Conservation (phyloP, 768 basidiomycete genomes). For the Hericium erinaceus region DNA sequence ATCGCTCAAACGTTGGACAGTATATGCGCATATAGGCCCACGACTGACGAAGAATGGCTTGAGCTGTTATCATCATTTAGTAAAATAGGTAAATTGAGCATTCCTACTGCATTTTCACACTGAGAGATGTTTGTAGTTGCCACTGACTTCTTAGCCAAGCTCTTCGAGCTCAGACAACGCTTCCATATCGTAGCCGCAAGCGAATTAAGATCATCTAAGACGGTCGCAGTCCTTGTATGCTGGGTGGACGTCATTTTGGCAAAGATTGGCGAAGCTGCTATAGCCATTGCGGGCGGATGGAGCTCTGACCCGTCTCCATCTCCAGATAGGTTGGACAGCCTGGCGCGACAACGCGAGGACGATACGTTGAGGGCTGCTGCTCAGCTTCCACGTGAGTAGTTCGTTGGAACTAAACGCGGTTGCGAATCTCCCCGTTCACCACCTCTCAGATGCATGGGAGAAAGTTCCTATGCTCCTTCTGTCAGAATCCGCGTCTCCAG, state of each 20-base stretch:
- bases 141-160: conserved; percentile 21
- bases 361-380: conserved; percentile 48
- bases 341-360: conserved; percentile 36
- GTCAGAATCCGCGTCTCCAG: conserved; percentile 46
- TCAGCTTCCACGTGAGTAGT: conserved; percentile 53
- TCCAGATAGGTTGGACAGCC: conserved; percentile 14
- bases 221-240: conserved; percentile 35
- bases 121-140: conserved; percentile 14
- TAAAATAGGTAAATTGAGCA: no score
- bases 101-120: no score
- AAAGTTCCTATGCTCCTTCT: conserved; percentile 34
- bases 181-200: conserved; percentile 36
- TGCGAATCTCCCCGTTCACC: conserved; percentile 5
- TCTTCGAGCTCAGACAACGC: conserved; percentile 45
- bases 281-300: conserved; percentile 22
- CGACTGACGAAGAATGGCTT: no score
- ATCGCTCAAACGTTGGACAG: no score
- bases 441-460: conserved; percentile 42
- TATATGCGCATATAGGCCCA: no score
- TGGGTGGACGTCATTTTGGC: conserved; percentile 59
- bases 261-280: conserved; percentile 34
- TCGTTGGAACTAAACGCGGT: neutral
- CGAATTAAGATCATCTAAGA: conserved; percentile 16
- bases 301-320: neutral
- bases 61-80: no score